A percentile compares a stretch with the other conserved stretches of the same genome.
These are phyloP conservation scores for Trypanosomatidae sp. DNA, from an alignment of 208 protist species.

Conservation along the genomic window DNA sequence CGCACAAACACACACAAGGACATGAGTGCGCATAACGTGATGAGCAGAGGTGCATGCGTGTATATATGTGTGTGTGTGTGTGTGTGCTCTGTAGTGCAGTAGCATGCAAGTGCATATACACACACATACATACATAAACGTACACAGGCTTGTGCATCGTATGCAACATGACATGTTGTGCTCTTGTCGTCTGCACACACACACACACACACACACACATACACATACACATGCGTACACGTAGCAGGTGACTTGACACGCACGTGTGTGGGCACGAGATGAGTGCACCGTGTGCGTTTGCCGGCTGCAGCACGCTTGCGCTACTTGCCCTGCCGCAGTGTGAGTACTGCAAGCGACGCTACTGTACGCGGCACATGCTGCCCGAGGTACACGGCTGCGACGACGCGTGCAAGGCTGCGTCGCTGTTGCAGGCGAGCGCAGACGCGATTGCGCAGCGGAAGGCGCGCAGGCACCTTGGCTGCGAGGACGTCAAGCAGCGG, in stretches of 20 bases:
- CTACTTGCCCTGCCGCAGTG: conserved; percentile 42
- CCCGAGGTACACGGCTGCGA: conserved; percentile 80
- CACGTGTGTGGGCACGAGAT: no score
- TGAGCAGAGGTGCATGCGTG: background rate
- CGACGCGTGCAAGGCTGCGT: conserved; percentile 40
- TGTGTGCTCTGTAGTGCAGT: background rate
- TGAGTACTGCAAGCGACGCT: conserved; percentile 44
- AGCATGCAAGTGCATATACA: background rate
- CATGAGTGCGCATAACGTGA: background rate
- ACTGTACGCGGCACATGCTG: conserved; percentile 66
- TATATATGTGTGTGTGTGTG: background rate
- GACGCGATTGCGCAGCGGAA: conserved; percentile 34
- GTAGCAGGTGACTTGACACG: background rate
- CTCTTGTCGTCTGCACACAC: no score
- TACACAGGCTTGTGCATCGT: no score
- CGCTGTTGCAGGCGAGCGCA: conserved; percentile 35
- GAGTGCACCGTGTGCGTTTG: conserved; percentile 15
- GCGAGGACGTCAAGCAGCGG: conserved; percentile 47
- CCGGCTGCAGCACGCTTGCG: conserved; percentile 22
- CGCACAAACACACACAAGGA: background rate
- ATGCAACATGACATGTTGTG: background rate
- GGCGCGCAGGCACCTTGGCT: conserved; percentile 50
- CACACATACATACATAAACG: no score
- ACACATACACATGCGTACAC: background rate
- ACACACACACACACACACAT: background rate